A percentile compares a stretch with the other conserved stretches of the same genome.
phyloP scores from a whole-genome alignment of 2,329 filamentous ascomycete species.

The Talaromyces piceae region DNA sequence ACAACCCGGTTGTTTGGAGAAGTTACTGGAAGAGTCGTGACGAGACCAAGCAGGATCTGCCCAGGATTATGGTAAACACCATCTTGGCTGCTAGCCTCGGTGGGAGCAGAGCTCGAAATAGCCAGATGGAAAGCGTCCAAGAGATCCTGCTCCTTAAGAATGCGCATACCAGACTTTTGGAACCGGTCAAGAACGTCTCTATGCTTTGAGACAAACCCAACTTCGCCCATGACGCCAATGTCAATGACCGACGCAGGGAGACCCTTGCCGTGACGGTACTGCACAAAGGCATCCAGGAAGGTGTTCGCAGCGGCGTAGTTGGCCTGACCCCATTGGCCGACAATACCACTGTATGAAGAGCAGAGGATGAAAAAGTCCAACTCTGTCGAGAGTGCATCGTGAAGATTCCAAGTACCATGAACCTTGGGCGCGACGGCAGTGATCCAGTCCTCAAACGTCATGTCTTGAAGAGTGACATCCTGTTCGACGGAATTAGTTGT shows the following conservation, averaged over 20 bases:
- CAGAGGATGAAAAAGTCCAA: constrained; percentile 18
- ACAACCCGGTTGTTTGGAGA: constrained; percentile 14
- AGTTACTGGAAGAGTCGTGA: constrained; percentile 15
- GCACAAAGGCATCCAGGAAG: constrained; percentile 23
- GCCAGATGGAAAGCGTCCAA: background rate
- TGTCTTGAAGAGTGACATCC: constrained; percentile 13
- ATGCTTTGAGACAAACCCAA: constrained; percentile 14
- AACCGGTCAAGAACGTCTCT: background rate
- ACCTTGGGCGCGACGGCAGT: constrained; percentile 5
- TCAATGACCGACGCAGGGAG: constrained; percentile 9
- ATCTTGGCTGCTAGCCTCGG: background rate
- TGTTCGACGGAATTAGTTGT: constrained; percentile 2
- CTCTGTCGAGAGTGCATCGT: background rate
- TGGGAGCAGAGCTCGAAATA: background rate
- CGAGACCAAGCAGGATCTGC: constrained; percentile 15
- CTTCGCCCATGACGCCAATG: constrained; percentile 13
- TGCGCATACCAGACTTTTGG: background rate
- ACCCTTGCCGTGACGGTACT: constrained; percentile 17
- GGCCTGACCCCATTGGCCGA: constrained; percentile 32
- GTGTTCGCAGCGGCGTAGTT: constrained; percentile 34
- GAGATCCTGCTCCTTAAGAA: background rate
- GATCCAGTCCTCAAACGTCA: constrained; percentile 11
- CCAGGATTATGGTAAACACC: background rate
- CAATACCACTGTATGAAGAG: constrained; percentile 21
- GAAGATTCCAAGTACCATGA: no score